Percentiles rank a stretch among this genome's conserved stretches.
These are phyloP conservation scores for Anthracocystis setariae DNA, from an alignment of 1,284 basidiomycete species.

Conservation along the genomic window DNA sequence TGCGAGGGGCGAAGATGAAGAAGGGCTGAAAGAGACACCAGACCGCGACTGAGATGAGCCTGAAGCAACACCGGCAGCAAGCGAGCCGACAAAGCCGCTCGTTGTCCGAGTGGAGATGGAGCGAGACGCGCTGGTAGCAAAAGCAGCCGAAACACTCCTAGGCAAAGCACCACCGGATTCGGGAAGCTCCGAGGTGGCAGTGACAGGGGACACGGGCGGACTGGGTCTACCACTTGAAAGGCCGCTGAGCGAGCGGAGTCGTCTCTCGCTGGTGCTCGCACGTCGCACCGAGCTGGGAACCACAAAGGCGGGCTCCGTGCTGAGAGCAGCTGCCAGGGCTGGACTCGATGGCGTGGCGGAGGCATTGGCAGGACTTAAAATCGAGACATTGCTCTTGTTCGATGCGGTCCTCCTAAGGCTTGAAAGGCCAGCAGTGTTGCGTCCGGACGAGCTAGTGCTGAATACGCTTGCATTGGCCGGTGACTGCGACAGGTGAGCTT, in stretches of 20 bases:
- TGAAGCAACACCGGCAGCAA: slow-evolving; percentile 10
- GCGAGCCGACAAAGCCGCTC: slow-evolving; percentile 14
- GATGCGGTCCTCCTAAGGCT: slow-evolving; percentile 47
- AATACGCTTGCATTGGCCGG: slow-evolving; percentile 52
- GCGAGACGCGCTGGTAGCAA: slow-evolving; percentile 10
- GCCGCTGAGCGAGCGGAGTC: slow-evolving; percentile 36
- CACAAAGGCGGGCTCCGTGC: slow-evolving; percentile 52
- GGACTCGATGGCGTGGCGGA: slow-evolving; percentile 41
- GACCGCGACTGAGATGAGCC: slow-evolving; percentile 22
- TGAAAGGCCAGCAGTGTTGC: slow-evolving; percentile 55
- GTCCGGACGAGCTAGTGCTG: slow-evolving; percentile 42
- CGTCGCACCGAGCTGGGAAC: slow-evolving; percentile 38
- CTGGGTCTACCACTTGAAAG: slow-evolving; percentile 28
- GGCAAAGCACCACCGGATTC: slow-evolving; percentile 15
- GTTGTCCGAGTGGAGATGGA: slow-evolving; percentile 22
- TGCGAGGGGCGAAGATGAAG: slow-evolving; percentile 55
- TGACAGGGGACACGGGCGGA: slow-evolving; percentile 29
- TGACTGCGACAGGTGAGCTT: slow-evolving; percentile 26
- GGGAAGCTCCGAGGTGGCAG: slow-evolving; percentile 24
- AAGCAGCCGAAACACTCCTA: slow-evolving; percentile 23
- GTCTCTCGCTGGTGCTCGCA: slow-evolving; percentile 43
- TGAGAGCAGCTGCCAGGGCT: slow-evolving; percentile 41
- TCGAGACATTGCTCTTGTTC: slow-evolving; percentile 27
- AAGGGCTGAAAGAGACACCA: slow-evolving; percentile 53
- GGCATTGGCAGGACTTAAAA: slow-evolving; percentile 11